These are phyloP conservation scores for Apiotrichum sp. DNA, from an alignment of 1,284 basidiomycete species.

Conservation along the genomic window DNA sequence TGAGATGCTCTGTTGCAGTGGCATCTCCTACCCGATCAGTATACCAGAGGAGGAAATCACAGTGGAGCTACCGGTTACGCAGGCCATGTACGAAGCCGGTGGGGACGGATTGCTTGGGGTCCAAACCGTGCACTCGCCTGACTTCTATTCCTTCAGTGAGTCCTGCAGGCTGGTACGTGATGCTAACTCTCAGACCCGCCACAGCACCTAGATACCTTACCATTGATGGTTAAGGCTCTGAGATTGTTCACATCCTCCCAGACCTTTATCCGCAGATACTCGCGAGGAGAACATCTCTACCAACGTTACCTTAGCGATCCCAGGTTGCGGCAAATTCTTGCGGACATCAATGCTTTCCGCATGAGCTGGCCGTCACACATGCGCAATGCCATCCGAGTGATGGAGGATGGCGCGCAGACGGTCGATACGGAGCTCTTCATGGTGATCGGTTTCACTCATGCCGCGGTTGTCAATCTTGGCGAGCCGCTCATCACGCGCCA, in stretches of 20 bases:
- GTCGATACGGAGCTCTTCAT: conserved; percentile 33
- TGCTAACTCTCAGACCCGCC: conserved; percentile 16
- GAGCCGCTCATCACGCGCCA: conserved; percentile 37
- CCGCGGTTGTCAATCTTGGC: conserved; percentile 27
- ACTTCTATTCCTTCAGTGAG: conserved; percentile 17
- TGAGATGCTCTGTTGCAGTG: conserved; percentile 15
- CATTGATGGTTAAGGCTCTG: conserved; percentile 61
- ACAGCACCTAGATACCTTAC: conserved; percentile 46
- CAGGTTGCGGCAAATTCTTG: conserved; percentile 22
- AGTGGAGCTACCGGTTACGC: conserved; percentile 35
- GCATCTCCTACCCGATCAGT: conserved; percentile 3
- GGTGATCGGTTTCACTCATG: conserved; percentile 30
- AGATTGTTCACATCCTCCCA: conserved; percentile 50
- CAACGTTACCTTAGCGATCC: conserved; percentile 28
- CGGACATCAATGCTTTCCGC: conserved; percentile 35
- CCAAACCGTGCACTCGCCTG: conserved; percentile 29
- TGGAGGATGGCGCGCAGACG: conserved; percentile 9
- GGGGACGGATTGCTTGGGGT: conserved; percentile 21
- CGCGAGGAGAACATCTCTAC: conserved; percentile 26
- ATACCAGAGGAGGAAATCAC: conserved; percentile 36
- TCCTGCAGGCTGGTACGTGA: background rate
- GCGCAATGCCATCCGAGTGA: conserved; percentile 22
- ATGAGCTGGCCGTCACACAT: conserved; percentile 30
- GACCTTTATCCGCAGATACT: conserved; percentile 32
- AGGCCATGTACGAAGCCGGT: conserved; percentile 23